Evolutionary conservation across 768 basidiomycete genomes (phyloP), one percentile per base, ranked within the genome.

Genomic region (Coprinopsis cinerea): DNA sequence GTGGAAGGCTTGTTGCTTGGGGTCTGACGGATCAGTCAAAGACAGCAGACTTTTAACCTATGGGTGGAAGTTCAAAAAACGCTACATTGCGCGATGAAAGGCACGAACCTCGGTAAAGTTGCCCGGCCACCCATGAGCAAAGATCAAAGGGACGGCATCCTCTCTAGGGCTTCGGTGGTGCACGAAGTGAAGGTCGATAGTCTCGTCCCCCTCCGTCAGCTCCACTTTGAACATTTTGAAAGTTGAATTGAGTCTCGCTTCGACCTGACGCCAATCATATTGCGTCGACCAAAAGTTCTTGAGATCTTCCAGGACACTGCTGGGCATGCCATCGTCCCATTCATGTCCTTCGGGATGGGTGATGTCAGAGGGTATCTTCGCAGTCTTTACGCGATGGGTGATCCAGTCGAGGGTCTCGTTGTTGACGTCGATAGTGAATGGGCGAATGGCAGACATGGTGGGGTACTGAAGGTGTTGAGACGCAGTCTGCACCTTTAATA

Each of bases 121-220:
- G 5, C 68, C 68, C 7, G 67, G 69, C 69, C 79, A 81, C 3
- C 79, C 79, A 54, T 82, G 79, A 11, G 74, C 67, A 55, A 75
- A 79, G n/a, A 81, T 61, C 17, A 82, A 61, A 1, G 79, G 78
- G 22, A 80, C 69, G 0, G 79, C 77, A 35, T 69, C 62, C 0
- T 49, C 34, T 2, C 59, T 45, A 18, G 53, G 53, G 56, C 77
- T 77, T 53, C 63, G 66, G 53, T 76, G 66, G 58, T 80, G 78
- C 1, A 79, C 69, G 52, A 75, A 81, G 53, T 82, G 79, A 4
- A 80, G 61, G 28, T 76, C 73, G 36, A 81, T 62, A 3, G 64
- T 58, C 13, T 68, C 77, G 45, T 69, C 70, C 2, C 62, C 69
- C 28, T 77, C 73, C 4, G 67, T 60, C 40, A 81, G 68, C 45